Percentiles rank a stretch among this genome's conserved stretches.
Conservation (phyloP, 1,284 basidiomycete species). For the Athelia sp. region DNA sequence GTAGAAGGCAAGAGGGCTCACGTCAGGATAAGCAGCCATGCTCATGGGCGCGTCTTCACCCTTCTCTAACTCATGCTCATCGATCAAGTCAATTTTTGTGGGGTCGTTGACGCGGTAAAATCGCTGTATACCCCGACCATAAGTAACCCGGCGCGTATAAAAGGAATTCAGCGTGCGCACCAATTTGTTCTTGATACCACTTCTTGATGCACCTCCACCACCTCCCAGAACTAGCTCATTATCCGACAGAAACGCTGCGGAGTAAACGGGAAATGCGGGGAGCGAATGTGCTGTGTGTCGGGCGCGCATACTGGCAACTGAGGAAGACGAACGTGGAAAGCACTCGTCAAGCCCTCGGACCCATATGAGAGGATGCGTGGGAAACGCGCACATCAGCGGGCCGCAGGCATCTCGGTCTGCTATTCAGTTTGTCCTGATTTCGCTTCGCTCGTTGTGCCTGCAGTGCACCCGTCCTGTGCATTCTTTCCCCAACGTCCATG, state of each 20-base stretch:
- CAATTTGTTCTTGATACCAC: constrained; percentile 90
- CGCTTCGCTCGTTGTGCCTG: no score
- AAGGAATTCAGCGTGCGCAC: constrained; percentile 41
- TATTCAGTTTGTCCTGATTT: no score
- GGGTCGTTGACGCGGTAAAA: constrained; percentile 66
- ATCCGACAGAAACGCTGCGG: constrained; percentile 75
- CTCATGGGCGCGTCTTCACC: constrained; percentile 95
- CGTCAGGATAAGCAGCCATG: constrained; percentile 68
- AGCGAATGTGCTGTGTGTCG: constrained; percentile 75
- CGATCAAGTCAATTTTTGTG: constrained; percentile 51
- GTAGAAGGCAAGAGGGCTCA: constrained; percentile 22
- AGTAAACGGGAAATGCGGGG: constrained; percentile 82
- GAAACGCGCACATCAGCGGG: neutral
- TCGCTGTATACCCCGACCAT: constrained; percentile 39
- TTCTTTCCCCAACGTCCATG: neutral
- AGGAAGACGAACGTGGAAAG: no score
- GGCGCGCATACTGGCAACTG: constrained; percentile 54
- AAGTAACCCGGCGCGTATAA: neutral
- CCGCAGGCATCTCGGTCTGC: no score
- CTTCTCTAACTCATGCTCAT: constrained; percentile 71
- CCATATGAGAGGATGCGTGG: neutral
- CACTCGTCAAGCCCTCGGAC: no score
- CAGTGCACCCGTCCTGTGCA: neutral
- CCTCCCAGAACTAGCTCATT: constrained; percentile 82
- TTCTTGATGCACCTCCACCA: constrained; percentile 77